Base-by-base conservation (phyloP, 257 asterid species). In the Solanum peruvianum region DNA sequence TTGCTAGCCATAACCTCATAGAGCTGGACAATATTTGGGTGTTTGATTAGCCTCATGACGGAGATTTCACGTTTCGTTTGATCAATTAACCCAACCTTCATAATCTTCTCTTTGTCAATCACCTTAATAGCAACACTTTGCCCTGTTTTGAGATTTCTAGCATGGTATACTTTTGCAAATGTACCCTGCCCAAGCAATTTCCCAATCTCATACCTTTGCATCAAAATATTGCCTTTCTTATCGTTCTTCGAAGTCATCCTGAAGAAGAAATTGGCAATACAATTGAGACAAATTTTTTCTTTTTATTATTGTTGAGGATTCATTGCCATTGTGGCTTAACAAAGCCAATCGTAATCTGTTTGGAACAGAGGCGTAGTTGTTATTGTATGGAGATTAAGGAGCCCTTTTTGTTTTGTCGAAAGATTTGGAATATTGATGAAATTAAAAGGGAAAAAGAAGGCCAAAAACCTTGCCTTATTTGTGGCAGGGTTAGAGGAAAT, bases 1-100 rank as follows among this genome's bases (percentile, higher is more conserved):
- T 93, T 95, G 91, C 94, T 94, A 2, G 98, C 99, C 93, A 96
- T 92, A 21, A 96, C 98, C 91, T 96, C 99, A 89, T 92, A 86
- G 35, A 96, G 93, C 39, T 91, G 93, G n/a, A 96, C 98, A 37
- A 96, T 95, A 52, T 95, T 94, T 1, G 98, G 98, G 90, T 96
- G 98, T 42, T 84, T 89, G 14, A 95, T 91, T 1, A 95, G 96
- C 83, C 95, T 44, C 99, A 96, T 96, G 3, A 94, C 94, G 1
- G 98, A 90, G 81, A 96, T 96, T 86, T 96, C 99, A 5, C 98
- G 92, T 88, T 95, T 96, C 83, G 94, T 96, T 85, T 95, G 98
- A 67, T 95, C 98, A 85, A 89, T 93, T 85, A 96, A 33, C 0
- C 99, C 99, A 5, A 91, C 93, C 39, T 89, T 90, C 90, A 91